phyloP scores from a whole-genome alignment of 2,329 filamentous ascomycete species.

The Dactylellina leptospora region DNA sequence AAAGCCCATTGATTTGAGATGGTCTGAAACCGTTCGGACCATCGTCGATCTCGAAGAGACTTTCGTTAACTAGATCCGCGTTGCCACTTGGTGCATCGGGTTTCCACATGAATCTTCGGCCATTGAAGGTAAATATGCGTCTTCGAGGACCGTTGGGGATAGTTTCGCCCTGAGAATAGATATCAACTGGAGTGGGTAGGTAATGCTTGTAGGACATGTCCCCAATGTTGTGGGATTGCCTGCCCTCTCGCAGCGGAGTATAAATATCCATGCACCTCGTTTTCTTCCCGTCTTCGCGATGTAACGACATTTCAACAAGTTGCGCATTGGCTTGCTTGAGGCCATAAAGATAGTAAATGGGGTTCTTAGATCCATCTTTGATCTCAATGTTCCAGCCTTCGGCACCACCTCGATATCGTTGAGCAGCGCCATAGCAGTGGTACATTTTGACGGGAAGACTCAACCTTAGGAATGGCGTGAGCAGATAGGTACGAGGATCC shows the following conservation, averaged over 20 bases:
- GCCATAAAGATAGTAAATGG: slow-evolving; percentile 49
- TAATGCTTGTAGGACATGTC: slow-evolving; percentile 51
- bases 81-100: slow-evolving; percentile 35
- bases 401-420: slow-evolving; percentile 43
- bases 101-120: slow-evolving; percentile 47
- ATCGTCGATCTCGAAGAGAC: slow-evolving; percentile 48
- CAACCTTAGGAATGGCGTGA: slow-evolving; percentile 41
- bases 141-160: slow-evolving; percentile 34
- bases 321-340: slow-evolving; percentile 45
- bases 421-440: slow-evolving; percentile 48
- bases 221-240: slow-evolving; percentile 35
- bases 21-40: slow-evolving; percentile 34
- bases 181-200: slow-evolving; percentile 42
- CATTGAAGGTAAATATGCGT: slow-evolving; percentile 49
- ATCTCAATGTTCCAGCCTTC: slow-evolving; percentile 52
- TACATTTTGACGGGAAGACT: slow-evolving; percentile 48
- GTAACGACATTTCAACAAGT: slow-evolving; percentile 47
- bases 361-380: slow-evolving; percentile 50
- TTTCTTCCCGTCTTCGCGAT: slow-evolving; percentile 50
- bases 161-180: slow-evolving; percentile 41
- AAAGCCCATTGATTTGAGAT: slow-evolving; percentile 25
- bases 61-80: slow-evolving; percentile 33
- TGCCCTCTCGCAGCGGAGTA: slow-evolving; percentile 34
- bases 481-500: slow-evolving; percentile 44
- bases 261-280: slow-evolving; percentile 51